phyloP scores from a whole-genome alignment of 2,329 filamentous ascomycete species.

The Fusarium citri region DNA sequence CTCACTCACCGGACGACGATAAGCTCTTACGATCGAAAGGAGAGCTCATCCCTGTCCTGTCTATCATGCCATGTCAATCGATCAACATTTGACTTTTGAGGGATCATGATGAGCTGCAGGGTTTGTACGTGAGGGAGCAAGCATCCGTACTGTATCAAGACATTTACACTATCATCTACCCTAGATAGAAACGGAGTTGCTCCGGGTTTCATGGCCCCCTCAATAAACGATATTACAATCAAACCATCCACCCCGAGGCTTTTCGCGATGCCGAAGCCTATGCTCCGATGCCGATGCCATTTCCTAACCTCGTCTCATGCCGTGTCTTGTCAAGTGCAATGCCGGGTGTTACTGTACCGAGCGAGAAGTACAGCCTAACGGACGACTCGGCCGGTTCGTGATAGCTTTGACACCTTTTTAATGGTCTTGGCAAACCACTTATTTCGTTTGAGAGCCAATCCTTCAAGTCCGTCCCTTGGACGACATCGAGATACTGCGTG shows the following conservation, averaged over 20 bases:
- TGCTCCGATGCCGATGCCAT: conserved; percentile 22
- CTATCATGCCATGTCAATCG: neutral
- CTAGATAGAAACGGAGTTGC: conserved; percentile 13
- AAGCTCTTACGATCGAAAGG: conserved; percentile 15
- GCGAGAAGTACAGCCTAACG: neutral
- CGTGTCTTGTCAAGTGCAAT: conserved; percentile 5
- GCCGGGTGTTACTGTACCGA: neutral
- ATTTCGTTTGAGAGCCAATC: conserved; percentile 5
- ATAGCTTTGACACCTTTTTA: neutral
- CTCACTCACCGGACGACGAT: conserved; percentile 12
- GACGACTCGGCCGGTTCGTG: conserved; percentile 5
- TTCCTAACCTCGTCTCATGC: conserved; percentile 8
- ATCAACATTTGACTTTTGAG: neutral
- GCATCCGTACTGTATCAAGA: neutral
- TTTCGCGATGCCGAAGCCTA: conserved; percentile 20
- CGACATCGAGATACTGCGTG: conserved; percentile 28
- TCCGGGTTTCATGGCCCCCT: conserved; percentile 13
- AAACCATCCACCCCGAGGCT: neutral
- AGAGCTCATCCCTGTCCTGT: neutral
- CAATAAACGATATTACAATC: neutral
- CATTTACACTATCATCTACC: neutral
- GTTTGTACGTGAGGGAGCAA: neutral
- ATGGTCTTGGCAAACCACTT: conserved; percentile 24
- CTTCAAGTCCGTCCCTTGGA: conserved; percentile 11
- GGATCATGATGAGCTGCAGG: conserved; percentile 23